Conservation (phyloP, 2,329 filamentous ascomycete species). For the Xylaria sp. region DNA sequence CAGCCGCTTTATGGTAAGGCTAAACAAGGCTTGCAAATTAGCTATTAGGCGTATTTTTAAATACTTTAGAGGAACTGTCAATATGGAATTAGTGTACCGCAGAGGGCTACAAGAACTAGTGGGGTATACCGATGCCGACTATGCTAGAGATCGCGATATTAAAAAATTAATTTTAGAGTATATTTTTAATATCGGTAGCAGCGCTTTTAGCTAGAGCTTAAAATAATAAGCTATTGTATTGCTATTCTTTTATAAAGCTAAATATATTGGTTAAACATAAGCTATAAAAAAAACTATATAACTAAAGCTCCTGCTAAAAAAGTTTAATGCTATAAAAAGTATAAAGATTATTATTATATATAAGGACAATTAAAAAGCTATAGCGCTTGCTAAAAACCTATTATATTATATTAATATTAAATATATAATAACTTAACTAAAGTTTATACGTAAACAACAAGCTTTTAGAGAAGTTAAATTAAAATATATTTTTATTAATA, state of each 20-base stretch:
- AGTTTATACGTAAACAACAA: conserved; percentile 1
- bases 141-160: too few species aligned
- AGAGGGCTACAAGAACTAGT: neutral
- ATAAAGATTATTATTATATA: neutral
- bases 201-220: neutral
- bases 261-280: neutral
- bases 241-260: too few species aligned
- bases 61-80: neutral
- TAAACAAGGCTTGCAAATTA: neutral
- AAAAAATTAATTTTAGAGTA: neutral
- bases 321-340: neutral
- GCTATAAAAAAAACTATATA: conserved; percentile 10
- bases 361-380: too few species aligned
- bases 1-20: neutral
- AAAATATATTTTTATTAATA: neutral
- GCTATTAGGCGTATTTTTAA: neutral
- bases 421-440: neutral
- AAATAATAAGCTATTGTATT: too few species aligned
- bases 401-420: conserved; percentile 2
- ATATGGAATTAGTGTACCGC: neutral
- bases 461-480: neutral
- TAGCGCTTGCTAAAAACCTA: too few species aligned
- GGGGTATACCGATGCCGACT: neutral
- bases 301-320: neutral
- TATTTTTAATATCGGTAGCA: too few species aligned